phyloP scores from a whole-genome alignment of 2,329 filamentous ascomycete species.

The Venturia carpophila region DNA sequence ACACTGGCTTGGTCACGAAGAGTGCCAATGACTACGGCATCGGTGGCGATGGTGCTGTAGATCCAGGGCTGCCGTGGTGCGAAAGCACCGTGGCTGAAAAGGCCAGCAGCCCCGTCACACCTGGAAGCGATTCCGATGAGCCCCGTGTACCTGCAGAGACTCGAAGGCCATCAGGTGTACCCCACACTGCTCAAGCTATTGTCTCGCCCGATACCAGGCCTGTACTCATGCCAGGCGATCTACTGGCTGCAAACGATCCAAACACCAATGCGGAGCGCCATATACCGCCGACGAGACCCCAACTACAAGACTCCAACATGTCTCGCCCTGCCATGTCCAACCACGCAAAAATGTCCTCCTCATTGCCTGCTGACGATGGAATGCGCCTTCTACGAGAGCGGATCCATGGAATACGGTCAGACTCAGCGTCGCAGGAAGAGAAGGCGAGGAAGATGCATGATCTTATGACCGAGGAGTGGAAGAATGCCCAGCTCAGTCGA shows the following conservation, averaged over 20 bases:
- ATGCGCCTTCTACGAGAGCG: constrained; percentile 39
- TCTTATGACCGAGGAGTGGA: constrained; percentile 44
- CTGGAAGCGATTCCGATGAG: constrained; percentile 21
- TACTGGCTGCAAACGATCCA: neutral
- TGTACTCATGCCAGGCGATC: neutral
- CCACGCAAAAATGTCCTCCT: constrained; percentile 19
- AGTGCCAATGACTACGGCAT: neutral
- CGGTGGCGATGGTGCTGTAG: neutral
- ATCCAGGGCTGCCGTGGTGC: neutral
- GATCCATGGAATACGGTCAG: constrained; percentile 40
- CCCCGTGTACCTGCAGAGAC: neutral
- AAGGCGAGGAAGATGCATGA: constrained; percentile 43
- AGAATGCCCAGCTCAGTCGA: constrained; percentile 20
- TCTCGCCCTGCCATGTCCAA: constrained; percentile 5
- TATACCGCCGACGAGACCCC: neutral
- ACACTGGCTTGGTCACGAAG: neutral
- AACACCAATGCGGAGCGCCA: neutral
- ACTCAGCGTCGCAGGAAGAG: constrained; percentile 38
- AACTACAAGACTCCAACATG: constrained; percentile 1
- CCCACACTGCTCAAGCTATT: neutral
- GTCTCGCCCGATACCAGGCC: neutral
- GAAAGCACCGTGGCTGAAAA: neutral
- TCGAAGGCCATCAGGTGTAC: neutral
- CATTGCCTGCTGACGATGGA: constrained; percentile 43
- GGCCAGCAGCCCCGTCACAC: neutral